Base-by-base conservation (phyloP, 176 grass and related monocot species). In the Musa beccarii region DNA sequence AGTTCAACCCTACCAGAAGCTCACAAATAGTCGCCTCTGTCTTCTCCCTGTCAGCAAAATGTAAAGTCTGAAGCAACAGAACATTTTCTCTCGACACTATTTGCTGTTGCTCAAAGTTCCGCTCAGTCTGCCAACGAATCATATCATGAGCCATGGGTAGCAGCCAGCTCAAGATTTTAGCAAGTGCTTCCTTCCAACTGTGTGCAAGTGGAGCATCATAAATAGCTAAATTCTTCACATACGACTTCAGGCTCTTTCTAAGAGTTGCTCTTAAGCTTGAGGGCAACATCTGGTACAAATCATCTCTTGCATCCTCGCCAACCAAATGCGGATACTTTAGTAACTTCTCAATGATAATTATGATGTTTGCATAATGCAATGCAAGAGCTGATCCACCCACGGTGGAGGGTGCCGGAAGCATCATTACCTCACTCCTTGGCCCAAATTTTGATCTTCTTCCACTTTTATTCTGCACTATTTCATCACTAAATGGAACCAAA, bases 61-160 rank as follows among this genome's bases (percentile, higher is more conserved):
- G 91, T 53, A 98, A 73, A 2, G 90, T 98, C 80, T 98, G 84
- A 51, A 92, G 72, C 7, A 98, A 80, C 24, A 98, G 43, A 23
- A 91, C 86, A 55, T 82, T 83, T 29, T 86, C 87, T 75, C 81
- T 87, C 29, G 80, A 3, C 25, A 98, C 82, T 23, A 90, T 89
- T 84, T 93, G 89, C 53, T 98, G 94, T 43, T 98, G 94, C 75
- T 98, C 94, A 22, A 93, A 89, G 75, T 86, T 98, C 82, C 88
- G 82, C 72, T 98, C 94, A 0, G 88, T 80, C 76, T 98, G 94
- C 94, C 94, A 93, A 11, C 86, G 79, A 71, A 98, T 91, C 80
- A 87, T 98, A 67, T 87, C 76, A 69, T 98, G 90, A 0, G 94
- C 94, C 94, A 98, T 93, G 1, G 94, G 90, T 2, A 76, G 84